phyloP scores from a whole-genome alignment of 2,329 filamentous ascomycete genomes.

The Capronia coronata region DNA sequence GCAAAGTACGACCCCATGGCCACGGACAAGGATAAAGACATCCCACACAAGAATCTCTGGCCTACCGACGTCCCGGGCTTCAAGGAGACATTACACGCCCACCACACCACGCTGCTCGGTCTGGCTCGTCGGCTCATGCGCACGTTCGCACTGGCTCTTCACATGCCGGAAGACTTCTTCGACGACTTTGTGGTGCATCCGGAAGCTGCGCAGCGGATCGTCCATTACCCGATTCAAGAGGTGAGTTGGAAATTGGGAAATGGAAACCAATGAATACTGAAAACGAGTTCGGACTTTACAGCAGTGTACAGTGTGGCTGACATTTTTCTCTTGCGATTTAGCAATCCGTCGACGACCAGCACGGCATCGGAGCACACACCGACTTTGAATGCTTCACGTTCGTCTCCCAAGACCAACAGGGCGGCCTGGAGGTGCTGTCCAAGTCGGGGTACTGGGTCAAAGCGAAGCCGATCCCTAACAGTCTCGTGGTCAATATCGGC shows the following conservation, averaged over 20 bases:
- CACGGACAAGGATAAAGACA: slow-evolving; percentile 31
- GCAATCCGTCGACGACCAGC: slow-evolving; percentile 30
- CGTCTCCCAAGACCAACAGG: slow-evolving; percentile 40
- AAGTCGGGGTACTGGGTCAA: slow-evolving; percentile 42
- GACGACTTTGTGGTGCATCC: slow-evolving; percentile 33
- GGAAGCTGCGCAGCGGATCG: slow-evolving; percentile 27
- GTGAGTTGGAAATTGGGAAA: too few species aligned
- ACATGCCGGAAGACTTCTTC: slow-evolving; percentile 39
- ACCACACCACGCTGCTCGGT: slow-evolving; percentile 5
- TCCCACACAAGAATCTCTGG: slow-evolving; percentile 5
- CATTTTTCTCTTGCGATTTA: background rate
- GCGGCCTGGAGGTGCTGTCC: slow-evolving; percentile 43
- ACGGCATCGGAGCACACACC: slow-evolving; percentile 44
- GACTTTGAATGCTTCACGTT: slow-evolving; percentile 48
- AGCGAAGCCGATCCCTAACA: slow-evolving; percentile 38
- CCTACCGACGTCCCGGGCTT: slow-evolving; percentile 22
- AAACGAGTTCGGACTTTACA: too few species aligned
- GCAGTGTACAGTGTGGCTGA: too few species aligned
- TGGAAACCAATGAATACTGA: too few species aligned
- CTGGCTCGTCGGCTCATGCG: slow-evolving; percentile 33
- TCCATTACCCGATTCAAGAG: slow-evolving; percentile 31
- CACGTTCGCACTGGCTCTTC: slow-evolving; percentile 39
- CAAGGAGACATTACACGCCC: slow-evolving; percentile 6
- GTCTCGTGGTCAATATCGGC: slow-evolving; percentile 44
- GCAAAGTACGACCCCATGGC: slow-evolving; percentile 6